Base-by-base conservation (phyloP, 192 early-diverging fungal species). In the Umbelopsis sp. region DNA sequence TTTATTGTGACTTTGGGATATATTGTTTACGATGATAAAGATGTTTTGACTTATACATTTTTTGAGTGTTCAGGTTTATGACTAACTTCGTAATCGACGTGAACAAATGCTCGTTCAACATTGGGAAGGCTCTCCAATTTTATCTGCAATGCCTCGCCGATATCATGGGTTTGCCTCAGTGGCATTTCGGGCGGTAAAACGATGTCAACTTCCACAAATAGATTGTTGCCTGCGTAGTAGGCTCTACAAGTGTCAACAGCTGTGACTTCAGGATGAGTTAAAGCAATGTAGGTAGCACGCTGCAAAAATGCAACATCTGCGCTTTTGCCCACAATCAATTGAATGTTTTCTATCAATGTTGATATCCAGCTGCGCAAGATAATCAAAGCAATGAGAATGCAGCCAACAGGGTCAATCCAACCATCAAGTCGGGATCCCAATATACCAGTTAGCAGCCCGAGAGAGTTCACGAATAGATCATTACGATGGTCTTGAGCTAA, bases 141-240 rank as follows among this genome's bases (percentile, higher is more conserved):
- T 55, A 90, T 87, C 78, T 99, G 95, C 52, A 98, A 83, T 71
- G 84, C 81, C 74, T 97, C 95, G 15, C 93, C 93, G 66, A 99
- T 93, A 72, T 98, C 97, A 73, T 99, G 97, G n/a, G 92, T 82
- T 45, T 89, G 88, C 13, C 82, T 69, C 68, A 99, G 77, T 44
- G 90, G 83, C 66, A 95, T 97, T 18, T 87, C 86, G 1, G 92
- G 90, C 27, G 93, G 89, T 80, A 98, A 87, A 18, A 99, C 95
- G 71, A 99, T 94, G 81, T 99, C 96, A 8, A 99, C 93, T 67
- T 99, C 97, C 16, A 96, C 95, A 87, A 93, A 95, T 58, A 94
- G 80, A 71, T 92, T 94, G 71, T 89, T 87, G 15, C 97, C 96
- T 30, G 93, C 87, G 73, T 94, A 88, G 70, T 98, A 98, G 1